Evolutionary conservation across 371 early-diverging fungal genomes (phyloP), one percentile per base, ranked within the genome.

Genomic region (Actinomucor elegans): DNA sequence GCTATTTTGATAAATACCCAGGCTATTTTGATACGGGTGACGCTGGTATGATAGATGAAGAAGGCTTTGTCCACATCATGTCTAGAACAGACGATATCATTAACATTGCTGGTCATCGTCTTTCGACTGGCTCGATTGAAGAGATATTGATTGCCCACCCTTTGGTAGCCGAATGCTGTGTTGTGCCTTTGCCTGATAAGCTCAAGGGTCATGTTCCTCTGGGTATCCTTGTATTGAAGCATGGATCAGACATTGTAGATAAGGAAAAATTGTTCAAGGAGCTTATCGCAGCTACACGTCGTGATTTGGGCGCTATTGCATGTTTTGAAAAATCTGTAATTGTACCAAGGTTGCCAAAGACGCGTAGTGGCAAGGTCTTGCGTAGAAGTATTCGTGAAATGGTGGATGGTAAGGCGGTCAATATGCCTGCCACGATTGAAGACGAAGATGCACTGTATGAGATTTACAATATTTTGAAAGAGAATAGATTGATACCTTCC

Each of bases 111-210:
- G 71, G 94, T 5, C 97, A 97, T 62, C 87, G 97, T 11, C 69
- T 97, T 1, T 90, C 90, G n/a, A 93, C 95, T n/a, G 93, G 94
- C 4, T 90, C 91, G 0, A 88, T 96, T 29, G 98, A 97, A 67
- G 86, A 90, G 60, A 86, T 91, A 5, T 69, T 91, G 3, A 79
- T 86, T 14, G 74, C 81, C 4, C 85, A 92, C 66, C 73, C 71
- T 0, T 60, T 65, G 32, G 85, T 96, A 17, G 91, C 90, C 10
- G 97, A 96, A 64, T 83, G 84, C 36, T 85, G 86, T 56, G 87
- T 87, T 3, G 86, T 89, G 0, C 82, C 87, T 5, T 65, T 83
- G 23, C 80, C 86, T 1, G 84, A 89, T 46, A 64, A 70, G 23
- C 65, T 89, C 18, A 88, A 87, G 64, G 89, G 89, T 8, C 84